Percentiles rank a stretch among this genome's conserved stretches.
These are phyloP conservation scores for Psidium friedrichsthalianum DNA, from an alignment of 345 rosid genomes.

Conservation along the genomic window DNA sequence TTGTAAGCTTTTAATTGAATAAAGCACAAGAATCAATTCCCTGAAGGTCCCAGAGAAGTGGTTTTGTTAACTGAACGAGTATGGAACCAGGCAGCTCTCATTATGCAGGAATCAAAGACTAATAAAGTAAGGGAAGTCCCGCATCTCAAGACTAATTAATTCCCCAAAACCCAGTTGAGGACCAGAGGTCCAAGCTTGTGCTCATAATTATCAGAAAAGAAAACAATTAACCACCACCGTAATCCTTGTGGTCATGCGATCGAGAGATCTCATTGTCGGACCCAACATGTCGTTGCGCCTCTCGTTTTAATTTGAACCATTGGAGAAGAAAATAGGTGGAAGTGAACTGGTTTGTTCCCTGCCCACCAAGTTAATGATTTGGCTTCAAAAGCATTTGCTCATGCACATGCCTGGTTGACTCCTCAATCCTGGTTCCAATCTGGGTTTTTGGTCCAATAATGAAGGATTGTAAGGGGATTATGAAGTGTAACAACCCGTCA, in stretches of 20 bases:
- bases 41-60: neutral
- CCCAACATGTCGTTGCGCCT: neutral
- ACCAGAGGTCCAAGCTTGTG: neutral
- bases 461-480: neutral
- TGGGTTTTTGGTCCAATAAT: neutral
- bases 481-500: neutral
- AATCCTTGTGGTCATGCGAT: neutral
- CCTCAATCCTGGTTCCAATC: neutral
- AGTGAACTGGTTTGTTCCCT: slow-evolving; percentile 13
- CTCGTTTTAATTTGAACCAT: neutral
- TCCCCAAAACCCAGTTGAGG: neutral
- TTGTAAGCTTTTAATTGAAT: neutral
- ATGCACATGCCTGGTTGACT: slow-evolving; percentile 1
- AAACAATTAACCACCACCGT: neutral
- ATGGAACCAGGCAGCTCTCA: neutral
- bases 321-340: neutral
- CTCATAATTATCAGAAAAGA: neutral
- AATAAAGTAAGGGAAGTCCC: neutral
- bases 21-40: neutral
- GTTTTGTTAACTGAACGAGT: neutral
- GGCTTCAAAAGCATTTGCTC: neutral
- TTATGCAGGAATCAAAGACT: neutral
- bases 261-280: slow-evolving; percentile 4
- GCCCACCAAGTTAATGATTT: slow-evolving; percentile 6
- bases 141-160: neutral